phyloP scores from a whole-genome alignment of 805 yeast species.

The Clavispora santaluciae region DNA sequence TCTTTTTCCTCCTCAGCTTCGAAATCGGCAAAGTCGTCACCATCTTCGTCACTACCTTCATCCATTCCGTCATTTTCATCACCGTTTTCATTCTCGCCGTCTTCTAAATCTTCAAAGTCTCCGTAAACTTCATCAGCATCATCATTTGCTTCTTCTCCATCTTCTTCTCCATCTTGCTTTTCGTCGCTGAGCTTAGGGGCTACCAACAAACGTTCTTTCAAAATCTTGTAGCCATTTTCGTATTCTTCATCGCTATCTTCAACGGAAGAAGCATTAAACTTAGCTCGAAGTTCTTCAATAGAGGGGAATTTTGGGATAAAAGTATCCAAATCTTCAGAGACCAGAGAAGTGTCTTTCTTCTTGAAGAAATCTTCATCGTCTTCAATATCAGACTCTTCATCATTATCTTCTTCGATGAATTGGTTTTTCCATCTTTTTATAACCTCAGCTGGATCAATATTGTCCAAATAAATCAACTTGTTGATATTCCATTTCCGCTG shows the following conservation, averaged over 20 bases:
- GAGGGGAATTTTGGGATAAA: slow-evolving; percentile 33
- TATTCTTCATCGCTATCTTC: slow-evolving; percentile 34
- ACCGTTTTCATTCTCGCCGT: slow-evolving; percentile 20
- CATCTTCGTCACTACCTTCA: slow-evolving; percentile 23
- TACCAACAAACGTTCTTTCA: slow-evolving; percentile 47
- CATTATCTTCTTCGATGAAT: slow-evolving; percentile 39
- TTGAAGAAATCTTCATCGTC: slow-evolving; percentile 49
- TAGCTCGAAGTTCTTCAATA: slow-evolving; percentile 40
- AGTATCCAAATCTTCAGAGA: slow-evolving; percentile 33
- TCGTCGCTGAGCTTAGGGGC: slow-evolving; percentile 46
- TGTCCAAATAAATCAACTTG: slow-evolving; percentile 73
- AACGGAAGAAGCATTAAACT: slow-evolving; percentile 36
- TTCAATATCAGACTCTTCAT: slow-evolving; percentile 36
- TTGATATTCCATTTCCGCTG: slow-evolving; percentile 71
- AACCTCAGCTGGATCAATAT: slow-evolving; percentile 69
- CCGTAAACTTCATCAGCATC: slow-evolving; percentile 36
- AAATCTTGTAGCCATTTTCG: slow-evolving; percentile 34
- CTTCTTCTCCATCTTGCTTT: slow-evolving; percentile 20
- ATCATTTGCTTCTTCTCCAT: slow-evolving; percentile 28
- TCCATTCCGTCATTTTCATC: slow-evolving; percentile 30
- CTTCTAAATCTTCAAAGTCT: slow-evolving; percentile 40
- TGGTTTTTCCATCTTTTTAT: slow-evolving; percentile 66
- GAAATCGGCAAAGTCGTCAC: slow-evolving; percentile 49
- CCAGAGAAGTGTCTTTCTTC: slow-evolving; percentile 34
- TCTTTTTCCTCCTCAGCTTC: slow-evolving; percentile 42